Conservation (phyloP, 2,329 filamentous ascomycete genomes). For the Pseudocercospora vitis region DNA sequence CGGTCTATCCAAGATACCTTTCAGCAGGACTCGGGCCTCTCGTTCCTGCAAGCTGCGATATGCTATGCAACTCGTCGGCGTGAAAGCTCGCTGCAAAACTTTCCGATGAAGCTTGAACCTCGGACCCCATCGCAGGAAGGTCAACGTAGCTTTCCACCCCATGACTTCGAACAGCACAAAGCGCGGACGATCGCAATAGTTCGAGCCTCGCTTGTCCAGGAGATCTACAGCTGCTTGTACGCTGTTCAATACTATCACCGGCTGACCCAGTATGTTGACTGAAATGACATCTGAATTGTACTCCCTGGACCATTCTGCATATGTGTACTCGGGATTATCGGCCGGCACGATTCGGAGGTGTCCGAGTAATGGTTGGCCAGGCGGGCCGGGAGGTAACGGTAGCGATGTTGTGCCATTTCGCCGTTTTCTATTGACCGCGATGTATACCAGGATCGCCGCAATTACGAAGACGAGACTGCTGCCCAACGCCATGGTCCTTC, state of each 20-base stretch:
- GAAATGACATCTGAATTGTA: slow-evolving; percentile 39
- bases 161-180: slow-evolving; percentile 35
- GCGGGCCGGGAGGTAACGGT: slow-evolving; percentile 30
- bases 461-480: neutral
- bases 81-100: slow-evolving; percentile 46
- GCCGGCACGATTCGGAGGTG: slow-evolving; percentile 29
- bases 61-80: slow-evolving; percentile 42
- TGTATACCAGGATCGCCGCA: slow-evolving; percentile 1
- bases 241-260: slow-evolving; percentile 46
- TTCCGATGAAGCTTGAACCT: slow-evolving; percentile 46
- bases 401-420: slow-evolving; percentile 9
- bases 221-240: slow-evolving; percentile 40
- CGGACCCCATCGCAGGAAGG: slow-evolving; percentile 46
- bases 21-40: slow-evolving; percentile 48
- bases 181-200: slow-evolving; percentile 41
- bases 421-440: neutral
- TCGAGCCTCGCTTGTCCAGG: slow-evolving; percentile 40
- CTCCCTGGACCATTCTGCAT: slow-evolving; percentile 23
- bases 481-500: neutral
- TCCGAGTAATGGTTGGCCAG: slow-evolving; percentile 29
- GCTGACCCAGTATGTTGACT: slow-evolving; percentile 45
- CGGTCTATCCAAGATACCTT: slow-evolving; percentile 42
- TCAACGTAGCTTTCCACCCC: slow-evolving; percentile 49
- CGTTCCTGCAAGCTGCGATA: slow-evolving; percentile 47
- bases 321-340: slow-evolving; percentile 29